Base-by-base conservation (phyloP, 495 filamentous ascomycete genomes). In the Sabuloglossum arenarium region DNA sequence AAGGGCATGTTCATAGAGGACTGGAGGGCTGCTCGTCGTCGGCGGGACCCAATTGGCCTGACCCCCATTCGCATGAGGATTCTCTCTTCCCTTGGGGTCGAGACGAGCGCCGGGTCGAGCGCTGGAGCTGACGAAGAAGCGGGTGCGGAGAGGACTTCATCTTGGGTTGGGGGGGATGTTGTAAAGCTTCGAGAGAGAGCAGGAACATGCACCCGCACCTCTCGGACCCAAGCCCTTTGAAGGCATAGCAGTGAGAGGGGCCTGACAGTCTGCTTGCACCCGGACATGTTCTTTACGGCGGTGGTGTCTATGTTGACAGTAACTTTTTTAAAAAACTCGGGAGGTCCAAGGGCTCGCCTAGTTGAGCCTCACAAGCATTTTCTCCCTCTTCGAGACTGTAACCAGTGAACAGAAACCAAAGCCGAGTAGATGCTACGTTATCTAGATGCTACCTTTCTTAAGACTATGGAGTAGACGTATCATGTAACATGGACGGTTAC, bases 11-110 rank as follows among this genome's bases (percentile, higher is more conserved):
- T 78, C 58, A 74, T 69, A 10, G 81, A 78, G 21, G 73, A 72
- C 58, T 79, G 79, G 59, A 93, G 66, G 5, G 84, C 84, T 4
- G 81, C 86, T 63, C 88, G 79, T 55, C 88, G 84, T 73, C 88
- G 80, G 60, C 85, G 79, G 51, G 88, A 93, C 49, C 86, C 87
- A 62, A 90, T 71, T 39, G 81, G 81, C 1, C 74, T 64, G 9
- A 79, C 72, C 53, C 81, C 77, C 54, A 65, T 60, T 58, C 71
- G 73, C 62, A 81, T 65, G 57, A 87, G 69, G 56, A 73, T 69
- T 56, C 75, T 72, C 63, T 86, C 82, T 56, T 77, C 67, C 57
- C 72, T 81, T 42, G 66, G 73, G 43, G 68, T 77, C 55, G 70
- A 61, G 2, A 76, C 75, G 34, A 71, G 66, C n/a, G 64, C 59